These are phyloP conservation scores for Pythium myriotylum DNA, from an alignment of 352 stramenopile species.

Conservation along the genomic window DNA sequence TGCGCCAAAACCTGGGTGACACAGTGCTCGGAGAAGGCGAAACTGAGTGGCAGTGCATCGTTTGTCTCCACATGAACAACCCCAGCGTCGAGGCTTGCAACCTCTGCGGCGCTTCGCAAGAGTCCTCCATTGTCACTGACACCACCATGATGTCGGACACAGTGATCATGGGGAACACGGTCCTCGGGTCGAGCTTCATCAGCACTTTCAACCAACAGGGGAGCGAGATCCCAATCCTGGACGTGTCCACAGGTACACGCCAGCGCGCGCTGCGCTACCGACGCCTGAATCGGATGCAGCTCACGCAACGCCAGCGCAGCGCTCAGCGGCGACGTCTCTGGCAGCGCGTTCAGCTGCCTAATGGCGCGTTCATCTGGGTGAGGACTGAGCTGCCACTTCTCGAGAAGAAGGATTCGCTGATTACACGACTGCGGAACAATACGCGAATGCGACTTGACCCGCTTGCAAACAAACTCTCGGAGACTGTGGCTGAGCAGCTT, in stretches of 20 bases:
- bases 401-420: constrained; percentile 31
- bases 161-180: constrained; percentile 32
- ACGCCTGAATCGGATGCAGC: constrained; percentile 43
- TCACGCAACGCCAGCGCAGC: constrained; percentile 43
- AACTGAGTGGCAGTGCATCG: constrained; percentile 50
- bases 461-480: constrained; percentile 16
- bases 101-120: constrained; percentile 39
- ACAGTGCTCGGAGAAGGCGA: constrained; percentile 41
- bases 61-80: constrained; percentile 52
- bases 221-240: constrained; percentile 16
- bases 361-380: constrained; percentile 45
- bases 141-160: constrained; percentile 24
- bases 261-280: constrained; percentile 45
- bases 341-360: constrained; percentile 40
- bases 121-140: constrained; percentile 25
- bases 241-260: constrained; percentile 32
- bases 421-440: constrained; percentile 30
- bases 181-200: constrained; percentile 23
- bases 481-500: constrained; percentile 39
- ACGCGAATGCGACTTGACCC: constrained; percentile 27
- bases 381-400: constrained; percentile 29
- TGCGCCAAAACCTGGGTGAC: constrained; percentile 42
- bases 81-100: constrained; percentile 33
- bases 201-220: constrained; percentile 11
- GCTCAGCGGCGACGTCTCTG: constrained; percentile 39